phyloP scores from a whole-genome alignment of 2,329 filamentous ascomycete species.

The Ascochyta rabiei region DNA sequence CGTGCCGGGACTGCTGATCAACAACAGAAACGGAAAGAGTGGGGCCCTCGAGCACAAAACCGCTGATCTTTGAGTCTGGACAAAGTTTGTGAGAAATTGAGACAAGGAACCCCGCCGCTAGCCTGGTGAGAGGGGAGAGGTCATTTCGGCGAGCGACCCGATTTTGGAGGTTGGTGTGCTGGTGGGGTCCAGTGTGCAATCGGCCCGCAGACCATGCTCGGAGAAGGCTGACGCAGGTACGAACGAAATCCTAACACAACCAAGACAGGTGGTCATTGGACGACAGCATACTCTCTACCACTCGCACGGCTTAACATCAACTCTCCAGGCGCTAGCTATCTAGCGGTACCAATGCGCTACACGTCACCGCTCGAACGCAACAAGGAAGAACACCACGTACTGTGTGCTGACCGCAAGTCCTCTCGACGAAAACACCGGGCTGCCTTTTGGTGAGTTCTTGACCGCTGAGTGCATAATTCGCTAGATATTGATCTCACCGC shows the following conservation, averaged over 20 bases:
- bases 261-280: neutral
- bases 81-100: conserved; percentile 7
- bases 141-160: conserved; percentile 14
- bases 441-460: neutral
- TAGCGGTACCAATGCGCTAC: neutral
- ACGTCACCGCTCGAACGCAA: neutral
- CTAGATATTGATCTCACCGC: conserved; percentile 1
- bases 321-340: neutral
- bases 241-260: conserved; percentile 1
- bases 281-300: neutral
- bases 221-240: conserved; percentile 15
- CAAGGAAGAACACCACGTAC: neutral
- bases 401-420: neutral
- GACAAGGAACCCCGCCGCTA: conserved; percentile 7
- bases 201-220: conserved; percentile 6
- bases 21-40: conserved; percentile 1
- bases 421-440: neutral
- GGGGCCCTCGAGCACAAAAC: conserved; percentile 3
- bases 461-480: neutral
- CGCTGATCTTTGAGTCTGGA: conserved; percentile 14
- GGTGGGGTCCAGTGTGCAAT: conserved; percentile 3
- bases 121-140: neutral
- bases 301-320: neutral
- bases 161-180: conserved; percentile 5
- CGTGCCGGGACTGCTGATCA: conserved; percentile 20